phyloP scores from a whole-genome alignment of 257 asterid genomes.

The Lycium ferocissimum region DNA sequence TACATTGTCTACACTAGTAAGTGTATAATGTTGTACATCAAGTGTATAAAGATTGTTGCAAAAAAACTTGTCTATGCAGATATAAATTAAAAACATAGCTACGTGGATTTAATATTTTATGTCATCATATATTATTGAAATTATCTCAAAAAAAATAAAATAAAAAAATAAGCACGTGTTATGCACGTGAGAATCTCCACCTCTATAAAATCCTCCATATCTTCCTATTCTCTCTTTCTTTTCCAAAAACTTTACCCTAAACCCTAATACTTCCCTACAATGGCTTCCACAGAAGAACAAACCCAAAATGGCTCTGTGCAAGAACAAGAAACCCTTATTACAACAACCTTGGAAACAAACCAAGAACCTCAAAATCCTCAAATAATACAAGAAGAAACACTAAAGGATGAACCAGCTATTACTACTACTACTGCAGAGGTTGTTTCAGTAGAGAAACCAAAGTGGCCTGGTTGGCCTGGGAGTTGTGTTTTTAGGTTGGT shows the following conservation, averaged over 20 bases:
- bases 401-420: neutral
- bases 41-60: too few relatives aligned
- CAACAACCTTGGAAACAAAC: neutral
- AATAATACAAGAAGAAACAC: conserved; percentile 2
- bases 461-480: conserved; percentile 67
- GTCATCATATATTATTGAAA: too few relatives aligned
- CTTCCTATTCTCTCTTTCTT: neutral
- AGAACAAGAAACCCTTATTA: neutral
- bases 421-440: neutral
- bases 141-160: too few relatives aligned
- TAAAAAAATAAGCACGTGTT: neutral
- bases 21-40: too few relatives aligned
- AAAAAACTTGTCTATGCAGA: too few relatives aligned
- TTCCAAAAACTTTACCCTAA: neutral
- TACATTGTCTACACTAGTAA: too few relatives aligned
- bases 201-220: neutral
- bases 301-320: conserved; percentile 33
- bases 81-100: too few relatives aligned
- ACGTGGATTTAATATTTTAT: too few relatives aligned
- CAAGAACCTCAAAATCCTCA: neutral
- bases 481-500: conserved; percentile 67
- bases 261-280: conserved; percentile 20
- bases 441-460: conserved; percentile 38
- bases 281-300: conserved; percentile 38
- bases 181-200: neutral